Percentiles rank a stretch among this genome's conserved stretches.
Conservation (phyloP, 2,329 filamentous ascomycete species). For the Colletotrichum filicis region DNA sequence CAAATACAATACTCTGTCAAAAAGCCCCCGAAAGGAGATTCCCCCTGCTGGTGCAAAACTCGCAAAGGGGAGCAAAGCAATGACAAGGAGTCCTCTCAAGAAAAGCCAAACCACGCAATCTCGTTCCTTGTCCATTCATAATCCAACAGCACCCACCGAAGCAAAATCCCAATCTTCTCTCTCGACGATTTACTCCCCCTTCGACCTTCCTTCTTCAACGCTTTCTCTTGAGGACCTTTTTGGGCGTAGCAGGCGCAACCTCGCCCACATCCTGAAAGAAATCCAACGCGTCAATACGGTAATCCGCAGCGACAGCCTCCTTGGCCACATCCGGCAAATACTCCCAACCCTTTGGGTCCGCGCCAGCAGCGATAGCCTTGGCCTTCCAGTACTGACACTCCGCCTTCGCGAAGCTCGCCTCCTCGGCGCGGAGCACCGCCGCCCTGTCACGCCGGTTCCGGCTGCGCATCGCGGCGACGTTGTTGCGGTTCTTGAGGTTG, state of each 20-base stretch:
- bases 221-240: neutral
- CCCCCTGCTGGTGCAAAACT: neutral
- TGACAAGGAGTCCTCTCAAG: neutral
- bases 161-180: neutral
- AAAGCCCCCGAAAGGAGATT: neutral
- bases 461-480: slow-evolving; percentile 50
- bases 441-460: slow-evolving; percentile 36
- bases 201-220: no score
- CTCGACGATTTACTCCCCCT: neutral
- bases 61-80: neutral
- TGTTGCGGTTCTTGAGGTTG: slow-evolving; percentile 49
- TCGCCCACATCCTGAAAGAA: neutral
- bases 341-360: neutral
- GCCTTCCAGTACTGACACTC: slow-evolving; percentile 6
- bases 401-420: slow-evolving; percentile 35
- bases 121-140: neutral
- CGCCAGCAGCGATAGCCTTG: neutral
- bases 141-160: neutral
- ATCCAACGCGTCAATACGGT: neutral
- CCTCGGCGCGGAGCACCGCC: slow-evolving; percentile 41
- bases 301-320: neutral
- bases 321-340: neutral
- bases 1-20: neutral
- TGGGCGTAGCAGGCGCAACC: neutral
- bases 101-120: neutral